Evolutionary conservation across 805 yeast genomes (phyloP).

Genomic region (Schwanniomyces polymorphus): DNA sequence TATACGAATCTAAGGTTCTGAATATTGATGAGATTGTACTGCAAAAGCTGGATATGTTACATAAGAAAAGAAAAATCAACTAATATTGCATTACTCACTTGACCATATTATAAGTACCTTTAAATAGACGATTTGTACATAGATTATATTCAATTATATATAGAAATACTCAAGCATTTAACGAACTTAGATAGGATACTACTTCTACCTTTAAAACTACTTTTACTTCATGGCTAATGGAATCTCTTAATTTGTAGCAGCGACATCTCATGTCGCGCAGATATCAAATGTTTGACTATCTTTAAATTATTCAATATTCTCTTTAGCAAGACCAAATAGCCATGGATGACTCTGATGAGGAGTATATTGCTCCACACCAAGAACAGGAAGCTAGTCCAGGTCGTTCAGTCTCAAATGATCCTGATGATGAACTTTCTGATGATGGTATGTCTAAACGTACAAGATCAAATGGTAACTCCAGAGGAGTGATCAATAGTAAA

Average conservation of each 20-base stretch:
- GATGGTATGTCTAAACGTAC: slow-evolving; percentile 32
- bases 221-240: not conserved
- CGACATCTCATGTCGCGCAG: not conserved
- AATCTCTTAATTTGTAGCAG: not conserved
- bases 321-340: not conserved
- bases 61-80: not conserved
- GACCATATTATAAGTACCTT: no score
- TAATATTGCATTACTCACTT: not conserved
- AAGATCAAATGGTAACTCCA: slow-evolving; percentile 23
- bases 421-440: slow-evolving; percentile 13
- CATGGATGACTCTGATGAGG: slow-evolving; percentile 38
- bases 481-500: slow-evolving; percentile 33
- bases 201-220: no score
- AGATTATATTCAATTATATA: no score
- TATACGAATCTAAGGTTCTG: slow-evolving; percentile 16
- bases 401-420: slow-evolving; percentile 17
- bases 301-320: not conserved
- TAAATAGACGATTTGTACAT: no score
- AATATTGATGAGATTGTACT: slow-evolving; percentile 4
- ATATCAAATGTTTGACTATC: not conserved
- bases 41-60: not conserved
- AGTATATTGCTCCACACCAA: slow-evolving; percentile 23
- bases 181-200: no score
- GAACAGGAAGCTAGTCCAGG: slow-evolving; percentile 10
- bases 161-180: no score